Base-by-base conservation (phyloP, 345 rosid species). In the Camelina hispida region DNA sequence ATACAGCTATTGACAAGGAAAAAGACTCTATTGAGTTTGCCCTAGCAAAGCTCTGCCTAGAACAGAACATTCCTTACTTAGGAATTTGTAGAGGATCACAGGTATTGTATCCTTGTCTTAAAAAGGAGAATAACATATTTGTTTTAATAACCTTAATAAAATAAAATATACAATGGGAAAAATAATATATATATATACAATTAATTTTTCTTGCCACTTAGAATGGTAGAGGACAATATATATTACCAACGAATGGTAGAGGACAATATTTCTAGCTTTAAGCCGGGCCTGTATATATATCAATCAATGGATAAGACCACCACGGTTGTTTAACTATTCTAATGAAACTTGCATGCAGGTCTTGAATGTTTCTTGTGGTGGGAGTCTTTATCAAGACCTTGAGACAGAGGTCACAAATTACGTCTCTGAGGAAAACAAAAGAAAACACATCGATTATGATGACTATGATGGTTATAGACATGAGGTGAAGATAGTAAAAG, bases 81-180 rank as follows among this genome's bases (percentile, higher is more conserved):
- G 98, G 98, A 7, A 93, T 92, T 16, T 93, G 98, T 80, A 80
- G 96, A 63, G 98, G 96, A 7, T 89, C 97, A 5, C 79, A 76
- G 69, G 79, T 76, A 61, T 32, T n/a, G 5, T 37, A 52, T 17
- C 23, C 16, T 42, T 18, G 10, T 7, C 15, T 38, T 23, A 60
- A 4, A 34, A 59, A 7, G 3, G 15, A 43, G 30, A 42, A 56
- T 7, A 17, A 11, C 4, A 42, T 65, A 32, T 6, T 44, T 7
- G 0, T 22, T 18, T 9, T 0, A 20, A 18, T 43, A 4, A 4
- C 1, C 47, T 13, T 13, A 51, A 1, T 10, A 28, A 25, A 25
- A 25, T 25, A 52, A 13, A 52, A n/a, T n/a, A n/a, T n/a, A n/a
- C n/a, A n/a, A n/a, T n/a, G n/a, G n/a, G n/a, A n/a, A n/a, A n/a